Evolutionary conservation across 2,329 filamentous ascomycete genomes (phyloP).

Genomic region (Nemania diffusa): DNA sequence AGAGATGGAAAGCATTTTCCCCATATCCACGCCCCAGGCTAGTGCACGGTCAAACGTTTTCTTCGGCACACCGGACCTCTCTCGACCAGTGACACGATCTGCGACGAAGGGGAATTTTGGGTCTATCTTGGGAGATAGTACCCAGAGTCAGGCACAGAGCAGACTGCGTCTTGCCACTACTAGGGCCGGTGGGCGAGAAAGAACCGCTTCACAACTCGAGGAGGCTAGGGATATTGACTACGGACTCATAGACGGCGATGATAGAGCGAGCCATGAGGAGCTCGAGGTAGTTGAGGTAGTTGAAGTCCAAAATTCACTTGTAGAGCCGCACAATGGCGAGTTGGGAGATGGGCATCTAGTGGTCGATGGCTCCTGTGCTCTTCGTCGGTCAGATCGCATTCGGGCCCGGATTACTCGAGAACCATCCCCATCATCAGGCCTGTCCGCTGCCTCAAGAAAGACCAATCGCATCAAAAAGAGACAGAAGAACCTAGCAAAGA

Average conservation of each 20-base stretch:
- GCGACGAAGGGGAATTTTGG: slow-evolving; percentile 26
- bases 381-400: slow-evolving; percentile 34
- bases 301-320: slow-evolving; percentile 3
- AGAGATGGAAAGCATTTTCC: background rate
- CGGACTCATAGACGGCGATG: slow-evolving; percentile 9
- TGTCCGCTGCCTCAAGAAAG: background rate
- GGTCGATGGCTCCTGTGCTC: slow-evolving; percentile 23
- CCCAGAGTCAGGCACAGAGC: slow-evolving; percentile 25
- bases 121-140: slow-evolving; percentile 19
- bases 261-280: background rate
- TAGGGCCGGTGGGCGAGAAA: slow-evolving; percentile 1
- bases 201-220: slow-evolving; percentile 36
- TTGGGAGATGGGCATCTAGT: slow-evolving; percentile 15
- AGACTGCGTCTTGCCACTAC: slow-evolving; percentile 31
- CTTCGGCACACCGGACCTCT: slow-evolving; percentile 18
- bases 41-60: background rate
- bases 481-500: slow-evolving; percentile 6
- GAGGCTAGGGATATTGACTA: slow-evolving; percentile 38
- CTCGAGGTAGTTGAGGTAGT: background rate
- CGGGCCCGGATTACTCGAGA: slow-evolving; percentile 21
- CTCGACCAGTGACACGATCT: slow-evolving; percentile 27
- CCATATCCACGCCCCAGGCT: slow-evolving; percentile 30
- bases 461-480: slow-evolving; percentile 30
- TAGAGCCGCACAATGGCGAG: slow-evolving; percentile 3
- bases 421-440: slow-evolving; percentile 23